Evolutionary conservation across 805 yeast species (phyloP).

Genomic region (Candida pini): DNA sequence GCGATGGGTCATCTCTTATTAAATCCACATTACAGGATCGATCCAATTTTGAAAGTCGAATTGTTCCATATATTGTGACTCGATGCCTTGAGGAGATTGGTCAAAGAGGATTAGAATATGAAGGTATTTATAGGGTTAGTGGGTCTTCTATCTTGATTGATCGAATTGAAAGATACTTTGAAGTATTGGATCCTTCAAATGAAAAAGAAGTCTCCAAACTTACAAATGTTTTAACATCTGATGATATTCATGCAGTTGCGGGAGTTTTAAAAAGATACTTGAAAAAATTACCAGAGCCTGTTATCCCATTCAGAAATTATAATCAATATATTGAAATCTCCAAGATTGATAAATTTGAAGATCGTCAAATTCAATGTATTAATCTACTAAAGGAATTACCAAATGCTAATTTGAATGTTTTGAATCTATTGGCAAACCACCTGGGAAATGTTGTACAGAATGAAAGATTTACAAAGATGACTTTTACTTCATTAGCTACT

Average conservation of each 20-base stretch:
- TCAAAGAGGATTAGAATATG: slow-evolving; percentile 63
- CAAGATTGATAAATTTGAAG: slow-evolving; percentile 22
- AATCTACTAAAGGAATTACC: slow-evolving; percentile 54
- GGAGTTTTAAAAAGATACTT: slow-evolving; percentile 83
- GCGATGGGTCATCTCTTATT: slow-evolving; percentile 23
- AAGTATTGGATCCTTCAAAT: slow-evolving; percentile 24
- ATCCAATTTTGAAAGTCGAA: slow-evolving; percentile 52
- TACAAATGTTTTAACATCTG: slow-evolving; percentile 14
- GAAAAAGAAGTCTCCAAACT: slow-evolving; percentile 27
- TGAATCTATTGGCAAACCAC: slow-evolving; percentile 58
- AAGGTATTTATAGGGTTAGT: slow-evolving; percentile 87
- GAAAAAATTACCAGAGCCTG: slow-evolving; percentile 78
- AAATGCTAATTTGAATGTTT: slow-evolving; percentile 53
- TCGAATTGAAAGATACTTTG: slow-evolving; percentile 31
- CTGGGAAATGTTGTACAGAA: slow-evolving; percentile 51
- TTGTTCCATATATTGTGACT: slow-evolving; percentile 66
- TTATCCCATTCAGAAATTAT: slow-evolving; percentile 67
- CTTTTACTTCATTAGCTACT: slow-evolving; percentile 71
- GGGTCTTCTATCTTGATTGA: slow-evolving; percentile 72
- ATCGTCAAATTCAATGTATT: slow-evolving; percentile 38
- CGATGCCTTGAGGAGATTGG: slow-evolving; percentile 77
- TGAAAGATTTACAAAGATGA: slow-evolving; percentile 70
- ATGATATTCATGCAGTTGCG: slow-evolving; percentile 81
- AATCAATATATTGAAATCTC: slow-evolving; percentile 58
- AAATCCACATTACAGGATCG: slow-evolving; percentile 58